Evolutionary conservation across 768 basidiomycete genomes (phyloP), one percentile per base, ranked within the genome.

Genomic region (Tylopilus subfusipes): DNA sequence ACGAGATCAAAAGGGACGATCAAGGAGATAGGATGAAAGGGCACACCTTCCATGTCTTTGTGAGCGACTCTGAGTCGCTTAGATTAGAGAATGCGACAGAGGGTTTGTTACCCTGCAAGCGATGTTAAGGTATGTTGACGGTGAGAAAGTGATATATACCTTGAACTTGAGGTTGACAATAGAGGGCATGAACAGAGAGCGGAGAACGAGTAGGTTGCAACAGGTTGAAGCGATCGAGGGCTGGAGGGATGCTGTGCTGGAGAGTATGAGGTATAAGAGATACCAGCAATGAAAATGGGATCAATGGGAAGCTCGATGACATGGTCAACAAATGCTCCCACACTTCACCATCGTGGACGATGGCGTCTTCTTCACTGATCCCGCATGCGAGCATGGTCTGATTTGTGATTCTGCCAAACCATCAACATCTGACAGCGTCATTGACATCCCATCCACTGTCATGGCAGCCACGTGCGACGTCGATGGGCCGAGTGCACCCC

Each of bases 31-130:
- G 30, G 43, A 60, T 48, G 19, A 49, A 51, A 4, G 38, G 42
- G 68, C 73, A 50, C 5, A 88, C 91, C 81, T 93, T 92, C 91
- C 91, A 93, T 62, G 91, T 93, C 78, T 85, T 89, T 48, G 91
- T 90, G 69, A 93, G 76, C 54, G 89, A 81, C 69, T 93, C 91
- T 50, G 82, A 78, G 75, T 93, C 91, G 75, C 81, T 75, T 73
- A 93, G 82, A 75, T 92, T 90, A 71, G 87, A 88, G 76, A 93
- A 93, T 57, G 91, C 90, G 72, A 93, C 88, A 71, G 93, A 93
- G 70, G 91, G 92, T 78, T 93, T 93, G 83, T 93, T 93, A 74
- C 91, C 90, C 91, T 80, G 67, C 52, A 56, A 4, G 53, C 57
- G 54, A 50, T 21, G 42, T 42, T 55, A 53, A 59, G 52, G 59